Evolutionary conservation across 2,329 filamentous ascomycete species (phyloP), one percentile per base, ranked within the genome.

Genomic region (Aspergillus ustus): DNA sequence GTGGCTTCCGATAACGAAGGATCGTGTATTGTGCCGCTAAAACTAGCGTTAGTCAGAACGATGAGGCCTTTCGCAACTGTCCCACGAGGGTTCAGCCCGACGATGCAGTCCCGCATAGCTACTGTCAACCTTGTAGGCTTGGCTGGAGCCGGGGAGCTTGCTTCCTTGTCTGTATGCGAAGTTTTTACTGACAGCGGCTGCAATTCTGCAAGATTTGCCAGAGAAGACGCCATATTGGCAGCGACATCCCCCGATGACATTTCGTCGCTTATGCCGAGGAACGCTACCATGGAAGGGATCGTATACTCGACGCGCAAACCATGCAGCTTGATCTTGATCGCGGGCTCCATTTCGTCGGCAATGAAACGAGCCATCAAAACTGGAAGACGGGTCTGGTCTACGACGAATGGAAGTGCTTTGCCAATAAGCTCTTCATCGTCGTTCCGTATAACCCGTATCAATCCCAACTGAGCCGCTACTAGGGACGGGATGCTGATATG

Each of bases 331-430:
- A 97, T 76, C 74, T 96, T 97, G 67, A 97, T 82, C 7, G 92
- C 88, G 0, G 96, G 94, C 66, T 98, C 94, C 78, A 96, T 91
- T 73, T 98, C 94, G 73, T 98, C 93, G 0, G 92, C 92, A 66
- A 99, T 91, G 79, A 97, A 91, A 53, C 95, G 87, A 62, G 91
- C 87, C 89, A 96, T 97, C 57, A 98, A 75, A 66, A 93, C 91
- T 0, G 89, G 88, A 17, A 77, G 68, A 17, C 61, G 57, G 7
- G 65, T 58, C 20, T 72, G 58, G 44, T 62, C 67, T 45, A 65
- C 67, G 37, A 61, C 67, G 61, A 74, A 66, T 4, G 79, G 73
- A 8, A 86, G 70, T n/a, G 86, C 81, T 66, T 85, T 87, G 45
- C 88, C 88, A 5, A 98, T 70, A 13, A 99, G 80, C 51, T 91